phyloP scores from a whole-genome alignment of 768 basidiomycete genomes.

The Galerina marginata region DNA sequence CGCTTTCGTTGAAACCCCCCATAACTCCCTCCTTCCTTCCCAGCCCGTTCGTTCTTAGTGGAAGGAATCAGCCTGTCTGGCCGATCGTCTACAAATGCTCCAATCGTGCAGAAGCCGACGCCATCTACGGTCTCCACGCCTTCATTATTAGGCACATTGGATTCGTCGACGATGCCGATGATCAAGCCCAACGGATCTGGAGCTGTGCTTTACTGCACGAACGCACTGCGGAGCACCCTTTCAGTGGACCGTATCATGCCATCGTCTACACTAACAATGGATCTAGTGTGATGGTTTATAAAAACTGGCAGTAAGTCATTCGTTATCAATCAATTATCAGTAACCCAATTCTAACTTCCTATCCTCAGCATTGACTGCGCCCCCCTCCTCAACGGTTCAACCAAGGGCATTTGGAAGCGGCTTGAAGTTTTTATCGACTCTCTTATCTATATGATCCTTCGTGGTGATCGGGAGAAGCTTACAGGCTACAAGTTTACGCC shows the following conservation, averaged over 20 bases:
- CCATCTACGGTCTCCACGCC: background rate
- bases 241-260: too few species aligned
- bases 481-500: too few species aligned
- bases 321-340: too few species aligned
- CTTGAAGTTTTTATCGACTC: too few species aligned
- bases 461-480: background rate
- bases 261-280: too few species aligned
- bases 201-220: too few species aligned
- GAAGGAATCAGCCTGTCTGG: background rate
- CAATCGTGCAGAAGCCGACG: background rate
- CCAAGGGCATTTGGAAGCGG: background rate
- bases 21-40: background rate
- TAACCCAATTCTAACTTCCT: too few species aligned
- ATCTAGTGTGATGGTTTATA: too few species aligned
- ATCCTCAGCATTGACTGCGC: background rate
- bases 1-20: background rate
- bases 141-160: background rate
- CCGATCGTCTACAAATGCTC: background rate
- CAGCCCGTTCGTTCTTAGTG: background rate
- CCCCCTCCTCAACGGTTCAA: background rate
- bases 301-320: too few species aligned
- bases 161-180: background rate
- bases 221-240: too few species aligned
- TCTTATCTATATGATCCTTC: background rate
- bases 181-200: too few species aligned